Percentiles rank a stretch among this genome's conserved stretches.
Conservation (phyloP, 2,329 filamentous ascomycete species). For the Hymenoscyphus fructigenus region DNA sequence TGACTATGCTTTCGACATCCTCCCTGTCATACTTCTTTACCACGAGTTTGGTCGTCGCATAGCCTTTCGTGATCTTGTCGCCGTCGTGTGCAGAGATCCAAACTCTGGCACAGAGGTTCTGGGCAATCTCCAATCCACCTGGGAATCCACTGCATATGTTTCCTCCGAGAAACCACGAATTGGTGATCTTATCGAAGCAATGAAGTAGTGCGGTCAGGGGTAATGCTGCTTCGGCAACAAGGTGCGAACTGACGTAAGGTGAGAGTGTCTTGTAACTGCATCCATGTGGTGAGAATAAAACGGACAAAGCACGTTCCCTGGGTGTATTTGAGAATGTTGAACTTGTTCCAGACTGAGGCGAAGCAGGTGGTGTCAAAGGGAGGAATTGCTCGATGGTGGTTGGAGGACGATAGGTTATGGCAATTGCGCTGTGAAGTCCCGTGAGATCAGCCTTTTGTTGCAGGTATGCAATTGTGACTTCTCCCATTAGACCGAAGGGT, state of each 20-base stretch:
- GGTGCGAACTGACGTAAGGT: slow-evolving; percentile 56
- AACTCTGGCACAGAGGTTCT: slow-evolving; percentile 49
- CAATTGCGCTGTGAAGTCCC: slow-evolving; percentile 64
- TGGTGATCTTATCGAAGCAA: slow-evolving; percentile 58
- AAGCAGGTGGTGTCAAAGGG: slow-evolving; percentile 26
- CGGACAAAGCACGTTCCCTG: slow-evolving; percentile 51
- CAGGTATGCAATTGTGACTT: slow-evolving; percentile 70
- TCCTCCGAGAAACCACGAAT: slow-evolving; percentile 62
- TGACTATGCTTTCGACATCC: slow-evolving; percentile 44
- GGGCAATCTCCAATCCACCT: slow-evolving; percentile 56
- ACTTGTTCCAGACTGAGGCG: slow-evolving; percentile 26
- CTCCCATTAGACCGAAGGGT: slow-evolving; percentile 55
- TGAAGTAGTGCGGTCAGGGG: slow-evolving; percentile 65
- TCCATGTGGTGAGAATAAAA: slow-evolving; percentile 66
- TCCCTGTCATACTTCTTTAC: slow-evolving; percentile 45
- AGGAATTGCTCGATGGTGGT: slow-evolving; percentile 10
- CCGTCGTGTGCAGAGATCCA: slow-evolving; percentile 65
- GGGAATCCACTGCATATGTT: slow-evolving; percentile 57
- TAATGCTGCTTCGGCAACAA: slow-evolving; percentile 55
- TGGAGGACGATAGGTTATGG: slow-evolving; percentile 66
- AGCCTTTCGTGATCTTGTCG: slow-evolving; percentile 54
- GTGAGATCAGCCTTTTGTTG: slow-evolving; percentile 59
- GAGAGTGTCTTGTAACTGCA: slow-evolving; percentile 53
- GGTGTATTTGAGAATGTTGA: slow-evolving; percentile 33
- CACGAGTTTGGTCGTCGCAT: slow-evolving; percentile 51